Conservation (phyloP, 306 rosid species). For the Malus orientalis region DNA sequence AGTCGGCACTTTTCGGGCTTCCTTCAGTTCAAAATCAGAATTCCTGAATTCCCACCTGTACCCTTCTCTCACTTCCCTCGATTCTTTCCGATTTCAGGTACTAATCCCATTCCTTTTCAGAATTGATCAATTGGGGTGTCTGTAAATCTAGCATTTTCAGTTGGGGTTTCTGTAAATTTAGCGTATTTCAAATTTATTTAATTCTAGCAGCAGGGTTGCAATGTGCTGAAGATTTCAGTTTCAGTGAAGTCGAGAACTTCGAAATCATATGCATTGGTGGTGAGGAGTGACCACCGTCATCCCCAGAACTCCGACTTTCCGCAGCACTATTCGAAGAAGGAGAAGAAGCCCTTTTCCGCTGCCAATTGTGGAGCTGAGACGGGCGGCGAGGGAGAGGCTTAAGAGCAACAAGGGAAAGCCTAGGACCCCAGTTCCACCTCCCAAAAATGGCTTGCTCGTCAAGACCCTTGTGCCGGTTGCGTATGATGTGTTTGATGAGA, state of each 20-base stretch:
- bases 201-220: conserved; percentile 23
- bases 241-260: conserved; percentile 29
- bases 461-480: conserved; percentile 76
- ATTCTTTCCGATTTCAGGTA: conserved; percentile 50
- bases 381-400: conserved; percentile 91
- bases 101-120: background rate
- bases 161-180: background rate
- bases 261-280: conserved; percentile 16
- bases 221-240: conserved; percentile 25
- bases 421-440: conserved; percentile 53
- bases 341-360: conserved; percentile 86
- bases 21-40: conserved; percentile 20
- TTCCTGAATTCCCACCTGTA: conserved; percentile 15
- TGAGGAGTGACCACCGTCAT: conserved; percentile 32
- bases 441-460: conserved; percentile 76
- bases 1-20: conserved; percentile 9
- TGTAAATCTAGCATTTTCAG: background rate
- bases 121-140: background rate
- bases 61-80: conserved; percentile 38
- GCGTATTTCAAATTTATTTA: background rate
- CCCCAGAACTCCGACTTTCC: conserved; percentile 90
- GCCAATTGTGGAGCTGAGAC: conserved; percentile 79
- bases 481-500: conserved; percentile 61
- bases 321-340: conserved; percentile 57
- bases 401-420: conserved; percentile 66